These are phyloP conservation scores for Apiospora saccharicola DNA, from an alignment of 2,329 filamentous ascomycete species.

Conservation along the genomic window DNA sequence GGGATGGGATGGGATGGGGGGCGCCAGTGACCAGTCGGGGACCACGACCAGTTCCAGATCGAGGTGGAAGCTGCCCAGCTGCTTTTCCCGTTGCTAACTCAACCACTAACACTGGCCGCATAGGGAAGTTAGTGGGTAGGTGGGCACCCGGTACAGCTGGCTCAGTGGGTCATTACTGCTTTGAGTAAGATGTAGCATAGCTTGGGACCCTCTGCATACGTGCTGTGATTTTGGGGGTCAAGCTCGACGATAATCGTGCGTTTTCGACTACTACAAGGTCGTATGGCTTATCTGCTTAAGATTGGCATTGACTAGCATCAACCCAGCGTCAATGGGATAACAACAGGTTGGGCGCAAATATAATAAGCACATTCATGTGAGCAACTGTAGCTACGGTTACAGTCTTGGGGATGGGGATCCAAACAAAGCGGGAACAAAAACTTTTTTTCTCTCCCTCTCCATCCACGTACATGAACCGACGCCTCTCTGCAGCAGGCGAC, in stretches of 20 bases:
- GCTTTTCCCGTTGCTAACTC: constrained; percentile 12
- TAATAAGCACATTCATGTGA: background rate
- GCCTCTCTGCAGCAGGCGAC: constrained; percentile 8
- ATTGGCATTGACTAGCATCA: constrained; percentile 8
- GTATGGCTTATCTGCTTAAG: constrained; percentile 15
- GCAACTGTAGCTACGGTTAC: background rate
- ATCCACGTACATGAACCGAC: background rate
- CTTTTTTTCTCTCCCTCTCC: background rate
- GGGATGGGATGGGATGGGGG: constrained; percentile 18
- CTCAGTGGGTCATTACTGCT: constrained; percentile 15
- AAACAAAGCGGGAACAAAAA: background rate
- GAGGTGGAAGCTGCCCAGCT: constrained; percentile 19
- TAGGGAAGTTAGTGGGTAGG: constrained; percentile 17
- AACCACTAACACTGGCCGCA: constrained; percentile 15
- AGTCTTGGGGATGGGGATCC: background rate
- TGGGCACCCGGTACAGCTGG: constrained; percentile 16
- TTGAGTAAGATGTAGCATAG: constrained; percentile 3
- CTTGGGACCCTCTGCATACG: constrained; percentile 2
- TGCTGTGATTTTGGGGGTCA: constrained; percentile 18
- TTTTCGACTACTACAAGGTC: background rate
- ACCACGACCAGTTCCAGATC: constrained; percentile 18
- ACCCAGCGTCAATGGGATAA: background rate
- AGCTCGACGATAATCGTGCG: constrained; percentile 4
- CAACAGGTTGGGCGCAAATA: background rate
- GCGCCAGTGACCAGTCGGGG: constrained; percentile 21